phyloP scores from a whole-genome alignment of 1,139 yeast species.

The Protomyces pachydermus region DNA sequence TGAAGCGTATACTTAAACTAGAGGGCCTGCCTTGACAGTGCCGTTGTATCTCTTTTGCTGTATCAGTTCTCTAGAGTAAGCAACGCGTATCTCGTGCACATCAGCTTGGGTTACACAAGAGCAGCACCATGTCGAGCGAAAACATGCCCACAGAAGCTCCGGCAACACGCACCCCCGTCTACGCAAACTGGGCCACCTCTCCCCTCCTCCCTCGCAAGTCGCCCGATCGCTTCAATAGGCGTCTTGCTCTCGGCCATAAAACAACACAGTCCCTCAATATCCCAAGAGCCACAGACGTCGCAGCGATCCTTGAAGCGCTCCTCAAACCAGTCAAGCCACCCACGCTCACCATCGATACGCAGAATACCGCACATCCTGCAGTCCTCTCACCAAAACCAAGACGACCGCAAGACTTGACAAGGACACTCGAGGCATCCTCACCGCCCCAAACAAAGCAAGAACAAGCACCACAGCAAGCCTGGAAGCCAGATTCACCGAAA shows the following conservation, averaged over 20 bases:
- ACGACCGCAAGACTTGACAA: background rate
- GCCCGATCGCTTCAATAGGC: constrained; percentile 9
- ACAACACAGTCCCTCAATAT: constrained; percentile 17
- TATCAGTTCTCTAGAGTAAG: too few species aligned
- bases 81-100: too few species aligned
- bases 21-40: too few species aligned
- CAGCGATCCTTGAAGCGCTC: background rate
- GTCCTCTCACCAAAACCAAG: background rate
- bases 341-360: background rate
- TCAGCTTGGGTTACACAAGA: too few species aligned
- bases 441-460: background rate
- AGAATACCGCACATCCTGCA: background rate
- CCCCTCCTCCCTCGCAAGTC: constrained; percentile 20
- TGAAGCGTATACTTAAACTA: too few species aligned
- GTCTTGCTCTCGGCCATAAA: constrained; percentile 20
- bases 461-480: background rate
- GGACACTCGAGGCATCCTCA: background rate
- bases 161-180: background rate
- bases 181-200: constrained; percentile 23
- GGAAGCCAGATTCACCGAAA: background rate
- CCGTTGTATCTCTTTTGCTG: too few species aligned
- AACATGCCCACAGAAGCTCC: too few species aligned
- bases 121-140: too few species aligned
- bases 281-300: background rate
- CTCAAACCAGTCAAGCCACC: background rate